Percentiles rank a stretch among this genome's conserved stretches.
These are phyloP conservation scores for Poteriospumella lacustris DNA, from an alignment of 108 stramenopile species.

Conservation along the genomic window DNA sequence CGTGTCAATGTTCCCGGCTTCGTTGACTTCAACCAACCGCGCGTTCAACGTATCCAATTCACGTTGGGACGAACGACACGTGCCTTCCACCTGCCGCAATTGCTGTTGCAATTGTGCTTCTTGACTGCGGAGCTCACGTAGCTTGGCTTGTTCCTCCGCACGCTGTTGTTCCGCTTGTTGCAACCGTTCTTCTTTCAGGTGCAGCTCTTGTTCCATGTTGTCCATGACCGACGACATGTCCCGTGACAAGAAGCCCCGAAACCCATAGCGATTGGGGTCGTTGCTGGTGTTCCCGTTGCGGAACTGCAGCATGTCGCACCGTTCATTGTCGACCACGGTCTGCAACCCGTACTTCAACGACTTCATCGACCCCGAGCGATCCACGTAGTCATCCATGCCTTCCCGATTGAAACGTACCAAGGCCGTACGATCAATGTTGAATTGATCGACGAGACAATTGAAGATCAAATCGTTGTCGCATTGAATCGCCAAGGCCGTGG, in stretches of 20 bases:
- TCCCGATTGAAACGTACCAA: not conserved
- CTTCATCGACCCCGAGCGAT: not conserved
- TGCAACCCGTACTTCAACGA: not conserved
- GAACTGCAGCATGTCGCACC: not conserved
- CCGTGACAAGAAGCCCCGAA: not conserved
- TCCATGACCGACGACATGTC: not conserved
- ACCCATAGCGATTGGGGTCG: slow-evolving; percentile 15
- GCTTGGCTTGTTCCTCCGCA: too few relatives aligned
- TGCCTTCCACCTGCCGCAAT: too few relatives aligned
- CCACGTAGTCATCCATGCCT: not conserved
- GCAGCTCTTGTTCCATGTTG: not conserved
- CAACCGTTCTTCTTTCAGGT: not conserved
- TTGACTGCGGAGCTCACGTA: too few relatives aligned
- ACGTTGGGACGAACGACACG: too few relatives aligned
- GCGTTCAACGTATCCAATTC: too few relatives aligned
- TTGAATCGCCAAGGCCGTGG: too few relatives aligned
- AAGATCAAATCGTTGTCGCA: slow-evolving; percentile 33
- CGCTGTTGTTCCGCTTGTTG: too few relatives aligned
- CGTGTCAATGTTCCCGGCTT: not conserved
- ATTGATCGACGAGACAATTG: slow-evolving; percentile 31
- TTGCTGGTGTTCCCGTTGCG: not conserved
- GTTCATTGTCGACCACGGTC: not conserved
- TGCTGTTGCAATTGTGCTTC: too few relatives aligned
- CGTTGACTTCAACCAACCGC: not conserved
- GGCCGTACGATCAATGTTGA: slow-evolving; percentile 13